phyloP scores from a whole-genome alignment of 140 eudicot species.

The Senecio squalidus region DNA sequence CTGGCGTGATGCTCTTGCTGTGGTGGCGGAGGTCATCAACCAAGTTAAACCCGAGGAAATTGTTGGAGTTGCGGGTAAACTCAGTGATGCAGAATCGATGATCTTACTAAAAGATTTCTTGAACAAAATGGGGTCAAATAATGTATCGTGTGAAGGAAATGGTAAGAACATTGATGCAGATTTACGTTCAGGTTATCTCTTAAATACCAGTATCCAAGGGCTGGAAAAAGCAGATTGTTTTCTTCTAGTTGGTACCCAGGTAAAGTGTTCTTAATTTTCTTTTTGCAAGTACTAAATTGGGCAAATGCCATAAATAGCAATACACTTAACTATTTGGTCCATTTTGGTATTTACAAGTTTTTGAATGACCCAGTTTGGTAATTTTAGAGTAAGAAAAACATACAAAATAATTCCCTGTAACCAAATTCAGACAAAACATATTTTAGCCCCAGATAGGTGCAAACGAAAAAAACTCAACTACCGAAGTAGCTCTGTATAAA shows the following conservation, averaged over 20 bases:
- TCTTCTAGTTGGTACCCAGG: slow-evolving; percentile 96
- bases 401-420: no score
- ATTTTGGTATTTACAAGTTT: no score
- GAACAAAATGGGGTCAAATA: slow-evolving; percentile 87
- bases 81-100: slow-evolving; percentile 97
- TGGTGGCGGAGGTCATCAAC: slow-evolving; percentile 85
- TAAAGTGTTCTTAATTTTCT: slow-evolving; percentile 14
- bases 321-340: no score
- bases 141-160: slow-evolving; percentile 91
- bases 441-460: no score
- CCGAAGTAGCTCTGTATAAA: no score
- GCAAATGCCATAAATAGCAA: no score
- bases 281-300: background rate
- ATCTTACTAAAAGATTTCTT: slow-evolving; percentile 83
- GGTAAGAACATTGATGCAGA: slow-evolving; percentile 73
- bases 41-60: slow-evolving; percentile 81
- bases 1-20: slow-evolving; percentile 97
- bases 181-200: slow-evolving; percentile 79
- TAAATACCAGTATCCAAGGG: slow-evolving; percentile 74
- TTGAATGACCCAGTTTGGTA: no score
- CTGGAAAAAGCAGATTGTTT: slow-evolving; percentile 88
- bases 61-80: slow-evolving; percentile 93
- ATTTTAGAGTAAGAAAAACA: no score
- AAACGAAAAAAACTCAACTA: no score
- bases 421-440: no score